Evolutionary conservation across 495 filamentous ascomycete genomes (phyloP), one percentile per base, ranked within the genome.

Genomic region (Lichina pygmaea): DNA sequence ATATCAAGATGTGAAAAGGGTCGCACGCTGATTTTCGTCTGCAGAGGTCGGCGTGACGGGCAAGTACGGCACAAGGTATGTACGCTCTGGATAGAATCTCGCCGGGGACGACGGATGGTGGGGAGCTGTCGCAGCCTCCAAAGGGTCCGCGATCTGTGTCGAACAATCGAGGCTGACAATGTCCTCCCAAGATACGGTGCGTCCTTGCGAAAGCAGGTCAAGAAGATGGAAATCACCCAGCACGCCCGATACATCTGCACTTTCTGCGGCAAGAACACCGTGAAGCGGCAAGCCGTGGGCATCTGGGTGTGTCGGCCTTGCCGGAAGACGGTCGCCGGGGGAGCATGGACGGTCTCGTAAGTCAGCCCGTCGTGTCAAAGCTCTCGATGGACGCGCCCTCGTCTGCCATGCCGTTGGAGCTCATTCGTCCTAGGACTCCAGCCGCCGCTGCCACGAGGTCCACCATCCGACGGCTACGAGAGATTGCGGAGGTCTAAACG

Each of bases 171-270:
- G 16, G 10, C 42, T 43, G 10, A 12, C 42, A 10, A 12, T 12
- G 12, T 43, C 16, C 10, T 32, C 42, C 10, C 42, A 50, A 77
- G 89, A 77, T 97, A 97, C 66, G 89, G 89, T 78, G 89, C 89
- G 62, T 97, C 89, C 58, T 81, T 97, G 66, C 83, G 89, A 70
- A 97, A 95, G 73, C 89, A 94, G 65, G 82, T 95, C 61, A 97
- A 97, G 81, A 93, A 93, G 77, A 93, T 94, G 80, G 89, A 97
- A 78, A 77, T 93, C 59, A 76, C 79, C 46, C 86, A 95, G 65
- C 86, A 94, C 73, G 82, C 84, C 64, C 72, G 76, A 62, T 94
- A 94, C 72, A 74, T 68, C 47, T 82, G 78, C 72, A 86, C 83
- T 44, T 89, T 91, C 75, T 93, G 86, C 75, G 86, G 85, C 53